Evolutionary conservation across 1,284 basidiomycete species (phyloP).

Genomic region (Pholiota adiposa): DNA sequence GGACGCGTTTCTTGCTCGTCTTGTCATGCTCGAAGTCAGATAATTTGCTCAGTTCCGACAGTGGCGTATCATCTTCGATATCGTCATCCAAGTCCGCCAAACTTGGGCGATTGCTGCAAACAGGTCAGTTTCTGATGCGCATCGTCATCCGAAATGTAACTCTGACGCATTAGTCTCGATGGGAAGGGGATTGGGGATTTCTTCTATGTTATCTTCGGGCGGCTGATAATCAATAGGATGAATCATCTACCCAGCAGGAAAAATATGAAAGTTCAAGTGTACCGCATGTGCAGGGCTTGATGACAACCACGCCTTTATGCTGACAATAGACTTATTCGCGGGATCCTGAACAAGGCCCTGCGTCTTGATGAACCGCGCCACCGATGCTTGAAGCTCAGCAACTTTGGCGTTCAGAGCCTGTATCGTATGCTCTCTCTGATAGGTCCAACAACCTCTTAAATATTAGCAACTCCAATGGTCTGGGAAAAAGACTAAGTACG

Average conservation of each 20-base stretch:
- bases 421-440: constrained; percentile 48
- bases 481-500: constrained; percentile 18
- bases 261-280: background rate
- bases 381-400: constrained; percentile 42
- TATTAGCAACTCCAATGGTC: constrained; percentile 1
- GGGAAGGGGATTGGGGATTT: background rate
- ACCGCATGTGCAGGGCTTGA: constrained; percentile 35
- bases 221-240: background rate
- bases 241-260: background rate
- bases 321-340: constrained; percentile 38
- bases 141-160: background rate
- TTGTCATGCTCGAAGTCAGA: background rate
- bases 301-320: constrained; percentile 40
- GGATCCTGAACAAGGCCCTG: constrained; percentile 32
- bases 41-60: constrained; percentile 25
- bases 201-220: background rate
- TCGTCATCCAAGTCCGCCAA: constrained; percentile 22
- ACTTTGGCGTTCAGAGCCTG: constrained; percentile 40
- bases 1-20: constrained; percentile 24
- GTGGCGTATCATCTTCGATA: constrained; percentile 33
- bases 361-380: constrained; percentile 45
- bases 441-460: too few relatives aligned
- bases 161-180: background rate
- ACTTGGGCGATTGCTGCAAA: constrained; percentile 2
- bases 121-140: background rate